A percentile compares a stretch with the other conserved stretches of the same genome.
These are phyloP conservation scores for Withania somnifera DNA, from an alignment of 305 asterid species.

Conservation along the genomic window DNA sequence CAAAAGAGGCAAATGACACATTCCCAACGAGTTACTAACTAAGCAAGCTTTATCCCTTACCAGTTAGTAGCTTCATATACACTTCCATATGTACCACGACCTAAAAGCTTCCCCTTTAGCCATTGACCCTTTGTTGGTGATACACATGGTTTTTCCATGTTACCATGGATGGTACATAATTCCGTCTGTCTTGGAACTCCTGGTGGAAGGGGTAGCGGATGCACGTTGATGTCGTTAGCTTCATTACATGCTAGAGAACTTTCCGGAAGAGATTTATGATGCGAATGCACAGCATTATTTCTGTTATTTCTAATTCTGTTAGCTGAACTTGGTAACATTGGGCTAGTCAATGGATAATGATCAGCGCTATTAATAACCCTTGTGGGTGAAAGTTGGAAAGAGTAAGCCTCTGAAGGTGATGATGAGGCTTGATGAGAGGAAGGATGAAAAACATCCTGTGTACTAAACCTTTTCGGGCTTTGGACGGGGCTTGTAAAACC, in stretches of 20 bases:
- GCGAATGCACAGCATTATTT: slow-evolving; percentile 10
- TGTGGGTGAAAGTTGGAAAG: slow-evolving; percentile 18
- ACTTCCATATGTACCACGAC: slow-evolving; percentile 85
- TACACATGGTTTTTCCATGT: slow-evolving; percentile 29
- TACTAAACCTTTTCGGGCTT: slow-evolving; percentile 51
- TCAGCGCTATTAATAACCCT: slow-evolving; percentile 22
- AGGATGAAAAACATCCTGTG: slow-evolving; percentile 32
- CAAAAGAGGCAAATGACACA: neutral
- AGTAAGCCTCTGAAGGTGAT: slow-evolving; percentile 9
- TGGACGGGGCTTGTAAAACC: slow-evolving; percentile 55
- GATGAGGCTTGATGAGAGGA: slow-evolving; percentile 20
- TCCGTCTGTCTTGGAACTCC: slow-evolving; percentile 28
- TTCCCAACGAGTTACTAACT: neutral
- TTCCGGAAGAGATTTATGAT: slow-evolving; percentile 40
- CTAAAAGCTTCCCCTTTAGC: slow-evolving; percentile 64
- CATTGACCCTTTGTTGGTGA: slow-evolving; percentile 50
- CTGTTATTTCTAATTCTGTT: slow-evolving; percentile 12
- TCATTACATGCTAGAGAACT: slow-evolving; percentile 24
- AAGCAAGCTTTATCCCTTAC: slow-evolving; percentile 23
- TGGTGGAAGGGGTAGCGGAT: slow-evolving; percentile 86
- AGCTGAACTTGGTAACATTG: slow-evolving; percentile 17
- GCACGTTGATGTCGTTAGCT: slow-evolving; percentile 29
- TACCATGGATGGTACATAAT: slow-evolving; percentile 20
- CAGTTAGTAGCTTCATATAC: slow-evolving; percentile 74
- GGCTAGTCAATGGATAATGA: slow-evolving; percentile 43